Percentiles rank a stretch among this genome's conserved stretches.
These are phyloP conservation scores for Copromyces sp. DNA, from an alignment of 495 filamentous ascomycete genomes.

Conservation along the genomic window DNA sequence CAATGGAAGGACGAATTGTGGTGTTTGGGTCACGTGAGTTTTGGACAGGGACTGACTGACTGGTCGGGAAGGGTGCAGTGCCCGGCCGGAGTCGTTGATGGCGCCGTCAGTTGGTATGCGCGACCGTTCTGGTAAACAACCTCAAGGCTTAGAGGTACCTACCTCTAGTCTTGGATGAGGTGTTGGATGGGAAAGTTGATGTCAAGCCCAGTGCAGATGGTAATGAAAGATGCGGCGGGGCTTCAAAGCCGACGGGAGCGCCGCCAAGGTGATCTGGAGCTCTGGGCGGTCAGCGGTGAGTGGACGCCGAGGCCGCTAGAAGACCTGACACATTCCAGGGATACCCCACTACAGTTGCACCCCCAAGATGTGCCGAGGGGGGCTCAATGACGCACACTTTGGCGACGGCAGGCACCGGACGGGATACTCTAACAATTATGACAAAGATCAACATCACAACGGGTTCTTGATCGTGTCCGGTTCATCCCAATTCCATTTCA, in stretches of 20 bases:
- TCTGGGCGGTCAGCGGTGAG: neutral
- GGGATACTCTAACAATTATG: neutral
- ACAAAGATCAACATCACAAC: neutral
- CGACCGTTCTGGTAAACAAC: neutral
- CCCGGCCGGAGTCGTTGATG: neutral
- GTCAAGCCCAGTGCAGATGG: too few relatives aligned
- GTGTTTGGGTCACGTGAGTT: neutral
- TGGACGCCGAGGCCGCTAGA: neutral
- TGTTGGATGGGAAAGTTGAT: neutral
- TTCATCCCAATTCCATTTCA: neutral
- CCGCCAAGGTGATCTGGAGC: neutral
- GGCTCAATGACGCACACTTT: neutral
- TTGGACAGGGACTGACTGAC: too few relatives aligned
- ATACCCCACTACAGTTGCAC: neutral
- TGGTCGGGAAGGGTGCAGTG: neutral
- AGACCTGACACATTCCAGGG: neutral
- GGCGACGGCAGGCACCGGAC: neutral
- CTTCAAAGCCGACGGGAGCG: too few relatives aligned
- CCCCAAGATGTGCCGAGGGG: neutral
- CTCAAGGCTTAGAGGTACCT: neutral
- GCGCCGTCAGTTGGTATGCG: neutral
- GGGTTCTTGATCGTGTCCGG: neutral
- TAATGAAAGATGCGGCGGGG: too few relatives aligned
- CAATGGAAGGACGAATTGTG: neutral
- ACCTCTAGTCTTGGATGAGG: neutral